Evolutionary conservation across 2,329 filamentous ascomycete species (phyloP).

Genomic region (Bipolaris cookei): DNA sequence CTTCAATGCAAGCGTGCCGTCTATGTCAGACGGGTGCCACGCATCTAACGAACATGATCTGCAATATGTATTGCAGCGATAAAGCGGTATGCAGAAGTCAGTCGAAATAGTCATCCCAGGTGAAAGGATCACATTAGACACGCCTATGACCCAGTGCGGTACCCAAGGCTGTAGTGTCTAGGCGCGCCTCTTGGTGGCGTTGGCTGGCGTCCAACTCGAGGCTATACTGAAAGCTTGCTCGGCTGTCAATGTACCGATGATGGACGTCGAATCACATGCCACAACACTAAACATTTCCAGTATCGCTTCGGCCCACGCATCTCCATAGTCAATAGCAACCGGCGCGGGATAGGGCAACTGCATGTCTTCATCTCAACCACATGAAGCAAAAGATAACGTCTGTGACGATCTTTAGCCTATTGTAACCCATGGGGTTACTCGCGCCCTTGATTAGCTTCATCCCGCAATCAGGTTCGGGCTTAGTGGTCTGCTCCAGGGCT

Average conservation of each 20-base stretch:
- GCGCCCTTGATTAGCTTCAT: background rate
- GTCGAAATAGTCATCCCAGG: background rate
- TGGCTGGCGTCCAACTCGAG: background rate
- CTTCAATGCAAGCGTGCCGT: background rate
- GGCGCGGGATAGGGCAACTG: background rate
- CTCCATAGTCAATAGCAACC: background rate
- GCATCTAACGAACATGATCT: background rate
- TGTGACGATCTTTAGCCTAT: conserved; percentile 13
- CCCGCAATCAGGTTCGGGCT: conserved; percentile 10
- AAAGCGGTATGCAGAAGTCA: background rate
- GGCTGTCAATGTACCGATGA: background rate
- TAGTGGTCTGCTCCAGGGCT: background rate
- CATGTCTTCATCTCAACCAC: background rate
- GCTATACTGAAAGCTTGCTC: conserved; percentile 1
- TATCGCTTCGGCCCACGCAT: background rate
- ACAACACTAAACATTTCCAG: background rate
- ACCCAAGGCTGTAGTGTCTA: conserved; percentile 2
- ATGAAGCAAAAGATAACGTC: background rate
- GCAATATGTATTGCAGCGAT: background rate
- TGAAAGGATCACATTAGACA: background rate
- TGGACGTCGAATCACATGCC: background rate
- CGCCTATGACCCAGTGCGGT: background rate
- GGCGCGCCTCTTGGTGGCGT: background rate
- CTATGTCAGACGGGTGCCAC: background rate
- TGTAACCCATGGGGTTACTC: conserved; percentile 9